Evolutionary conservation across 306 rosid species (phyloP), one percentile per base, ranked within the genome.

Genomic region (Dryas drummondii): DNA sequence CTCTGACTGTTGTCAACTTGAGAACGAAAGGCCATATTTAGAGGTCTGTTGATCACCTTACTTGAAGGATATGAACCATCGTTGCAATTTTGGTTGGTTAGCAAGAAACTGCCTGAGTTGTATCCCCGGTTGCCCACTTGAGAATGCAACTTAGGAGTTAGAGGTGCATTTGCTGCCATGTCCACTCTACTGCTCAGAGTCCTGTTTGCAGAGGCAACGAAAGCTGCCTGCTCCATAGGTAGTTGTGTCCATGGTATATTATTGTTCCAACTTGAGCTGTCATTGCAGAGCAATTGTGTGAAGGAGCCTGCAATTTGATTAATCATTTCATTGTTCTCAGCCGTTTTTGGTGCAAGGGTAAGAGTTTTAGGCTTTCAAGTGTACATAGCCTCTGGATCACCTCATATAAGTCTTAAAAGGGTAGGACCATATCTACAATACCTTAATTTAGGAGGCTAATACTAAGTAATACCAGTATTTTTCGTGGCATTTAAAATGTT

Each of bases 151-250:
- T 58, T 71, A 7, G 89, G 89, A 22, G 69, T 76, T 72, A 64
- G 76, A 77, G 88, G 89, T 71, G 77, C 76, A 45, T 73, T 74
- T 53, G 84, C 83, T 48, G 88, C 87, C 75, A 67, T 77, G 86
- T 63, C 76, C 47, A 80, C 56, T 72, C 58, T 70, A 32, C 60
- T 52, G 26, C 66, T 74, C 54, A 81, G 73, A 68, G 56, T 75
- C 47, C 75, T 71, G 71, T 86, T 72, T 57, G 82, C 76, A 40
- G 85, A 16, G 75, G 78, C 77, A 67, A 70, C 22, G 27, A 58
- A 56, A 55, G 37, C 1, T 32, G 37, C 37, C 76, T 54, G 80
- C 72, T 74, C 71, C 65, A 44, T 68, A 44, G 79, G 81, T 68
- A 81, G 79, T 16, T 86, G 63, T 40, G 59, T 78, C 60, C 83